Percentiles rank a stretch among this genome's conserved stretches.
Conservation (phyloP, 2,329 filamentous ascomycete species). For the Penicillium polonicum region DNA sequence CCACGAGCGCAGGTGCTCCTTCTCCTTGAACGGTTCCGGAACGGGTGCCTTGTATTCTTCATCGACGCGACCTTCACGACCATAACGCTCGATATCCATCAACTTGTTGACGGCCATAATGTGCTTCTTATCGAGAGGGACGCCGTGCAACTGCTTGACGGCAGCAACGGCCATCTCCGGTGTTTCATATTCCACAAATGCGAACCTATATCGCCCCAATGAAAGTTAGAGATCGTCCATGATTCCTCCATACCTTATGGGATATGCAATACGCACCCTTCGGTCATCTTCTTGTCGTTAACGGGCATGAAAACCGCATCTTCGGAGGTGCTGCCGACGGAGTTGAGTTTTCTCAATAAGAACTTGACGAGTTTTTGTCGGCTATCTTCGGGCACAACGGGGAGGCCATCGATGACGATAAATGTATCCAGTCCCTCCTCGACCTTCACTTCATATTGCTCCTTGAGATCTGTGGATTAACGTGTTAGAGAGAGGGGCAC, state of each 20-base stretch:
- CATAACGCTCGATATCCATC: slow-evolving; percentile 95
- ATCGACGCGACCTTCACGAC: slow-evolving; percentile 87
- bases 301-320: slow-evolving; percentile 93
- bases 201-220: slow-evolving; percentile 63
- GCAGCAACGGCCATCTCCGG: slow-evolving; percentile 86
- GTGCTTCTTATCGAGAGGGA: slow-evolving; percentile 94
- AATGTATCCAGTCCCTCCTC: slow-evolving; percentile 97
- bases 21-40: slow-evolving; percentile 81
- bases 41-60: slow-evolving; percentile 83
- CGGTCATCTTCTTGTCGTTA: slow-evolving; percentile 78
- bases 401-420: slow-evolving; percentile 92
- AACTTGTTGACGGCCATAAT: slow-evolving; percentile 95
- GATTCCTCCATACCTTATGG: background rate
- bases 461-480: slow-evolving; percentile 66
- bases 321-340: slow-evolving; percentile 79
- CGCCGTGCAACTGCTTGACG: slow-evolving; percentile 81
- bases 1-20: slow-evolving; percentile 94
- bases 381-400: slow-evolving; percentile 82
- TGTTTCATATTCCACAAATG: slow-evolving; percentile 94
- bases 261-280: slow-evolving; percentile 62
- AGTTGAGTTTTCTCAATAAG: slow-evolving; percentile 85
- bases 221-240: slow-evolving; percentile 6
- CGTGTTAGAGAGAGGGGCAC: slow-evolving; percentile 32
- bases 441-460: slow-evolving; percentile 92
- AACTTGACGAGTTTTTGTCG: slow-evolving; percentile 96